A percentile compares a stretch with the other conserved stretches of the same genome.
Conservation (phyloP, 192 early-diverging fungal genomes). For the Rhizoclosmatium globosum region DNA sequence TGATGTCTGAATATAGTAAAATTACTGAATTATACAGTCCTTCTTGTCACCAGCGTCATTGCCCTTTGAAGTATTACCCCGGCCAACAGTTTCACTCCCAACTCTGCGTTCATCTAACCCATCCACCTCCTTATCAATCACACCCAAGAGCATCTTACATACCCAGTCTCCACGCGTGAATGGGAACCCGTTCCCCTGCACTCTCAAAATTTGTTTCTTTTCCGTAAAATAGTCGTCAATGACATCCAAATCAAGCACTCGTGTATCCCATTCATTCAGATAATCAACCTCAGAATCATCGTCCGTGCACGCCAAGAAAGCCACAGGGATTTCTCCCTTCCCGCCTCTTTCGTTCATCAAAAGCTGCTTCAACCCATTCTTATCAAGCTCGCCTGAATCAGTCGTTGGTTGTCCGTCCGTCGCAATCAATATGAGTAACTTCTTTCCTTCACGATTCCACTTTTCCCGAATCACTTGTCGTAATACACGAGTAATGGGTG, state of each 20-base stretch:
- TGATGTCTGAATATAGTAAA: no score
- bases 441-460: background rate
- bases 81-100: no score
- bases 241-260: constrained; percentile 27
- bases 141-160: constrained; percentile 24
- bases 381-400: constrained; percentile 10
- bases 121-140: constrained; percentile 20
- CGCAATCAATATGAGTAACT: constrained; percentile 24
- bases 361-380: constrained; percentile 14
- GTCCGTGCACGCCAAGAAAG: constrained; percentile 30
- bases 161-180: constrained; percentile 32
- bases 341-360: constrained; percentile 14
- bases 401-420: constrained; percentile 34
- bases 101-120: constrained; percentile 3
- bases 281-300: constrained; percentile 28
- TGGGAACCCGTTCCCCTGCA: constrained; percentile 20
- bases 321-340: constrained; percentile 1
- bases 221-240: constrained; percentile 30
- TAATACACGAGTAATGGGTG: constrained; percentile 23
- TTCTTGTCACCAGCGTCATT: no score
- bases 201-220: background rate
- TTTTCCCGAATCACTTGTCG: constrained; percentile 18
- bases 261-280: constrained; percentile 32
- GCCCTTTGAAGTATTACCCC: no score
- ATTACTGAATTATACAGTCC: no score